Conservation (phyloP, 805 yeast species). For the Candida gorgasii region DNA sequence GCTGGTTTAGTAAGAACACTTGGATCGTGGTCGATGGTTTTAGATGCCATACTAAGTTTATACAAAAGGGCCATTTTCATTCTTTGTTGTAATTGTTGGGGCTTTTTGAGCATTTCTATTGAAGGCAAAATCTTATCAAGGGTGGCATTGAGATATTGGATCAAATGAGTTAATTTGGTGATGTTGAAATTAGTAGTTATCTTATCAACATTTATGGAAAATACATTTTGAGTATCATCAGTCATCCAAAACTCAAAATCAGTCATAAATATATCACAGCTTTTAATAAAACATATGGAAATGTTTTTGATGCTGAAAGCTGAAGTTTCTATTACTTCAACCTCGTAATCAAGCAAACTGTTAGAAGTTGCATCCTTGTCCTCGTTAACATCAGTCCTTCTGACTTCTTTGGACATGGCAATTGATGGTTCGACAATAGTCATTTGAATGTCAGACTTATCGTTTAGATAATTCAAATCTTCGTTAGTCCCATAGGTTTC, state of each 20-base stretch:
- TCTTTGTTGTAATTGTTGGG: conserved; percentile 15
- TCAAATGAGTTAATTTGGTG: conserved; percentile 23
- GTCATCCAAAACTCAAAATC: conserved; percentile 42
- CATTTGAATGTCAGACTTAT: conserved; percentile 17
- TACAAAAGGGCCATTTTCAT: conserved; percentile 42
- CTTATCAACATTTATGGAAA: conserved; percentile 22
- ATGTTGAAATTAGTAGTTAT: conserved; percentile 21
- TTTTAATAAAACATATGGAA: conserved; percentile 18
- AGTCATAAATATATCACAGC: conserved; percentile 18
- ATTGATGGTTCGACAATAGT: conserved; percentile 37
- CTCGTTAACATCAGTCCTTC: conserved; percentile 5
- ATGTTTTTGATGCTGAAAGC: conserved; percentile 37
- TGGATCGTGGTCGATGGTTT: conserved; percentile 73
- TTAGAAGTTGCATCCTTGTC: conserved; percentile 3
- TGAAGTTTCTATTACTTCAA: conserved; percentile 14
- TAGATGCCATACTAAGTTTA: conserved; percentile 40
- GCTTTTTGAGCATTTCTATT: conserved; percentile 17
- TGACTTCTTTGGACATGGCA: conserved; percentile 25
- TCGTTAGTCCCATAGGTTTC: conserved; percentile 22
- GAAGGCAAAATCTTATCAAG: conserved; percentile 18
- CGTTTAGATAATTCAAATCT: neutral
- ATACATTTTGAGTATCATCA: conserved; percentile 17
- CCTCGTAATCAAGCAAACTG: conserved; percentile 1
- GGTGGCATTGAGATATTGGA: conserved; percentile 18
- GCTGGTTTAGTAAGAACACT: conserved; percentile 89